phyloP scores from a whole-genome alignment of 2,329 filamentous ascomycete genomes.

The Pseudogymnoascus sp. region DNA sequence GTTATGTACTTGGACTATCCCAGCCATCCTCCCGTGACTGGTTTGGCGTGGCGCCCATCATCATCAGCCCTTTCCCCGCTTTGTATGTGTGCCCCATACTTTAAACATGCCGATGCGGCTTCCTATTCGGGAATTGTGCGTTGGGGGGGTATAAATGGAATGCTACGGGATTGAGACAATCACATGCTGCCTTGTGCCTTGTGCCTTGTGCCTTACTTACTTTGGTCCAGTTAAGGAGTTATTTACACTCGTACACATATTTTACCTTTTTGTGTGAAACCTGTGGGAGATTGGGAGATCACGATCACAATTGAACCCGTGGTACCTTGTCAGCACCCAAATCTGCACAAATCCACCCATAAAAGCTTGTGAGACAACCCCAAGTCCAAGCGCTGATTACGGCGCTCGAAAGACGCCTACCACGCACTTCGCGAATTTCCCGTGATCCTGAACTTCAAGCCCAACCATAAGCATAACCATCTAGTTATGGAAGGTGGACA shows the following conservation, averaged over 20 bases:
- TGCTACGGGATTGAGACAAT: neutral
- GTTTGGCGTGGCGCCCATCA: neutral
- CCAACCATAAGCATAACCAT: neutral
- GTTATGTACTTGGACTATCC: neutral
- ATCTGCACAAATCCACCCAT: constrained; percentile 3
- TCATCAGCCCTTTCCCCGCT: neutral
- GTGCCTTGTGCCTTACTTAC: neutral
- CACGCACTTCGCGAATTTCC: neutral
- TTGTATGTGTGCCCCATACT: neutral
- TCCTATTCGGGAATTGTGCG: neutral
- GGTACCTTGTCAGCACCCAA: neutral
- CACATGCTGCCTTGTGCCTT: neutral
- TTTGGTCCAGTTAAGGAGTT: neutral
- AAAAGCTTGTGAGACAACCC: constrained; percentile 3
- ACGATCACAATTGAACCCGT: neutral
- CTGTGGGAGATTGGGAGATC: neutral
- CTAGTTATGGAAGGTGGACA: constrained; percentile 2
- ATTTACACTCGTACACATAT: neutral
- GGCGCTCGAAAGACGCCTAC: neutral
- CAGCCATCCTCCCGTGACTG: neutral
- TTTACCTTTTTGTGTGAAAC: neutral
- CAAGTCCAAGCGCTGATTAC: neutral
- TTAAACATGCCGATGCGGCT: constrained; percentile 5
- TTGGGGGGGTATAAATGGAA: neutral
- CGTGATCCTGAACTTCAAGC: neutral